A percentile compares a stretch with the other conserved stretches of the same genome.
These are phyloP conservation scores for Harringtonia lauricola DNA, from an alignment of 2,329 filamentous ascomycete genomes.

Conservation along the genomic window DNA sequence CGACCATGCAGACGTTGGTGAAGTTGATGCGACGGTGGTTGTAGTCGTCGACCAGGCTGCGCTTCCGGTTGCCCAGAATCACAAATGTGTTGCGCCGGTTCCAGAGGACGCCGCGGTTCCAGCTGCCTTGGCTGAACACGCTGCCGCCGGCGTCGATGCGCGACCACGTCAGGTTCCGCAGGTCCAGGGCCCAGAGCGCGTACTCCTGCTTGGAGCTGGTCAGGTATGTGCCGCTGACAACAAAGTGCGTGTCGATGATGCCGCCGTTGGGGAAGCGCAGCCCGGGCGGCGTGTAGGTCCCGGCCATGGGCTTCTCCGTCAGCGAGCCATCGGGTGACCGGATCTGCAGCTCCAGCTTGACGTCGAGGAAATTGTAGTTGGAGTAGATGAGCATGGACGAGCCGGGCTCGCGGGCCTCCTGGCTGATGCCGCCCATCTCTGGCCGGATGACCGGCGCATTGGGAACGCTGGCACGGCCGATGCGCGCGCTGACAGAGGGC, in stretches of 20 bases:
- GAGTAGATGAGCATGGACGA: slow-evolving; percentile 93
- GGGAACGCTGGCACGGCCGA: slow-evolving; percentile 46
- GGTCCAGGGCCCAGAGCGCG: slow-evolving; percentile 86
- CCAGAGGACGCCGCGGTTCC: slow-evolving; percentile 94
- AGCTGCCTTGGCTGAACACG: slow-evolving; percentile 93
- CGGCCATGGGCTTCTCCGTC: slow-evolving; percentile 80
- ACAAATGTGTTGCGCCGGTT: slow-evolving; percentile 89
- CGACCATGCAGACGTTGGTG: slow-evolving; percentile 90
- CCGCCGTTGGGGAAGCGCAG: slow-evolving; percentile 93
- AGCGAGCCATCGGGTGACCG: slow-evolving; percentile 74
- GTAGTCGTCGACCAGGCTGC: slow-evolving; percentile 93
- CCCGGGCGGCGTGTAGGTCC: slow-evolving; percentile 77
- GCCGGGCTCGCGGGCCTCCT: slow-evolving; percentile 44
- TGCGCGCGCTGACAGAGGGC: slow-evolving; percentile 50
- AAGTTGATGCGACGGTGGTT: slow-evolving; percentile 98
- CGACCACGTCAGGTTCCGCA: slow-evolving; percentile 83
- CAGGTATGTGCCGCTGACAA: slow-evolving; percentile 93
- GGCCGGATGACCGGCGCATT: slow-evolving; percentile 25
- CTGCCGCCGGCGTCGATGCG: slow-evolving; percentile 90
- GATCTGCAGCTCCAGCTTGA: slow-evolving; percentile 89
- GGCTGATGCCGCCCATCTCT: slow-evolving; percentile 35
- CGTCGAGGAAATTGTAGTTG: slow-evolving; percentile 97
- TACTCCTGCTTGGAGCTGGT: slow-evolving; percentile 98
- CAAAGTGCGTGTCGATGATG: slow-evolving; percentile 90
- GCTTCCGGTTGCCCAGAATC: slow-evolving; percentile 84